Evolutionary conservation across 306 rosid genomes (phyloP).

Genomic region (Abrus pulchellus): DNA sequence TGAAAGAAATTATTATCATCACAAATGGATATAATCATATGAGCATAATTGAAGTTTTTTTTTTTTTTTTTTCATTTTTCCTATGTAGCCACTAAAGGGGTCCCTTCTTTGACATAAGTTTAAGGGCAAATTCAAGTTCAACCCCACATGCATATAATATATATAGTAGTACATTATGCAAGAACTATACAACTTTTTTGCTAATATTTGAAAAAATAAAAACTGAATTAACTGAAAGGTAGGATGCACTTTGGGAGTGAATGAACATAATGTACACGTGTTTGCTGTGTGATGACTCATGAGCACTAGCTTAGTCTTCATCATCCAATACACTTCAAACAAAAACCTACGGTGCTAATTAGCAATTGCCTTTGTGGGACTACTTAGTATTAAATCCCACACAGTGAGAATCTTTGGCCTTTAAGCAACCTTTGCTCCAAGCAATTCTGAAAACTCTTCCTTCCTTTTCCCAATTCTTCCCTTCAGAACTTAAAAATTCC

Average conservation of each 20-base stretch:
- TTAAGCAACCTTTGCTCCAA: slow-evolving; percentile 94
- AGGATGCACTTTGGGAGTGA: slow-evolving; percentile 27
- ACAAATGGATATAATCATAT: slow-evolving; percentile 20
- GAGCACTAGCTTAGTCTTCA: slow-evolving; percentile 46
- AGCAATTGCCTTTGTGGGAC: slow-evolving; percentile 51
- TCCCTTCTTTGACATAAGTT: not conserved
- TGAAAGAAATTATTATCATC: slow-evolving; percentile 1
- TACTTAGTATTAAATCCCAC: slow-evolving; percentile 53
- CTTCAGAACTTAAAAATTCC: slow-evolving; percentile 31
- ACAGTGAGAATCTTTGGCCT: slow-evolving; percentile 68
- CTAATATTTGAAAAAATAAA: not conserved
- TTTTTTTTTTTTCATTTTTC: not conserved
- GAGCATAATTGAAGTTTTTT: not conserved
- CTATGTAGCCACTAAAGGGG: slow-evolving; percentile 21
- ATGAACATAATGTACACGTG: slow-evolving; percentile 46
- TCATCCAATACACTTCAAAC: slow-evolving; percentile 38
- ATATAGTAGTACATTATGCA: not conserved
- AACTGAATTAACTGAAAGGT: slow-evolving; percentile 53
- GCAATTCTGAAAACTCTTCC: slow-evolving; percentile 68
- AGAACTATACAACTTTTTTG: not conserved
- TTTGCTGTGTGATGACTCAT: slow-evolving; percentile 44
- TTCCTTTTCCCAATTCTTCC: slow-evolving; percentile 39
- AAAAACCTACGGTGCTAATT: slow-evolving; percentile 51
- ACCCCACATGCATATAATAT: not conserved
- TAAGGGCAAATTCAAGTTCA: slow-evolving; percentile 31